phyloP scores from a whole-genome alignment of 2,329 filamentous ascomycete genomes.

The Penicillium sp. region DNA sequence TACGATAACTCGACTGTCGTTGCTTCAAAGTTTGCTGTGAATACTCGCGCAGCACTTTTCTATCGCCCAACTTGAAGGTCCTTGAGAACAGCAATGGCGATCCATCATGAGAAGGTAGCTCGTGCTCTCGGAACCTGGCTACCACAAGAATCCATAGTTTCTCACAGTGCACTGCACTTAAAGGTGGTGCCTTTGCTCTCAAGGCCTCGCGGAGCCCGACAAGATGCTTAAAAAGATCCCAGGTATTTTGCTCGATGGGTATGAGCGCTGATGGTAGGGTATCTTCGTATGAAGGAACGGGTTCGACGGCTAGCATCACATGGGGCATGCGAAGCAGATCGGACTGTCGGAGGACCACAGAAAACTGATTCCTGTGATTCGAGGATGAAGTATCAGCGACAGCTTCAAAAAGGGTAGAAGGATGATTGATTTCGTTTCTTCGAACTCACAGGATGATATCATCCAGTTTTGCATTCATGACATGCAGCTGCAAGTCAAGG shows the following conservation, averaged over 20 bases:
- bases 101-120: neutral
- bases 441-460: neutral
- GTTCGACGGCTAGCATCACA: neutral
- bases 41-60: neutral
- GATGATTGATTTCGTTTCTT: neutral
- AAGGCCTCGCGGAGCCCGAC: neutral
- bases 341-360: neutral
- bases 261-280: neutral
- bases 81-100: neutral
- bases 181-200: neutral
- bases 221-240: neutral
- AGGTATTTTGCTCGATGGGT: neutral
- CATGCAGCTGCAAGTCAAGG: conserved; percentile 2
- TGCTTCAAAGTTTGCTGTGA: neutral
- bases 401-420: neutral
- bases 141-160: neutral
- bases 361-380: neutral
- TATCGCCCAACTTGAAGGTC: neutral
- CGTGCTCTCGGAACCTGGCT: neutral
- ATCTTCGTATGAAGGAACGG: neutral
- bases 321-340: neutral
- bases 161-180: neutral
- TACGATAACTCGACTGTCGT: neutral
- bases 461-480: conserved; percentile 5
- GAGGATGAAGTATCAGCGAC: neutral